These are phyloP conservation scores for Fusarium agapanthi DNA, from an alignment of 2,329 filamentous ascomycete species.

Conservation along the genomic window DNA sequence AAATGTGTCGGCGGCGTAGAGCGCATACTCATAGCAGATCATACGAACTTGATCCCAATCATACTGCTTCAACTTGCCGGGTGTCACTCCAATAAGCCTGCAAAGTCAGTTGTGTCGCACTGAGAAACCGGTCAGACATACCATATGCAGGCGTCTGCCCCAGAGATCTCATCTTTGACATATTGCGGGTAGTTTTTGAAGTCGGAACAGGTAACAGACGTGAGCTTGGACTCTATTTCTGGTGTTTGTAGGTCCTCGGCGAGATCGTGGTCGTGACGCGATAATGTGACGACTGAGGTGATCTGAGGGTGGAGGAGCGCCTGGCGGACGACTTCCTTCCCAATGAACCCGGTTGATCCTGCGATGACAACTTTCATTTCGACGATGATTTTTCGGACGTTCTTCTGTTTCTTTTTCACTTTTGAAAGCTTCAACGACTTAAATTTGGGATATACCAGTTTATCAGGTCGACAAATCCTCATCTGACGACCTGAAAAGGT, in stretches of 20 bases:
- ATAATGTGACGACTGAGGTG: constrained; percentile 53
- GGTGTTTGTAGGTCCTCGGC: constrained; percentile 35
- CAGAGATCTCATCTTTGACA: constrained; percentile 50
- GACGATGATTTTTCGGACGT: no score
- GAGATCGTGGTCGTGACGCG: constrained; percentile 47
- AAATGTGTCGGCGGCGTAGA: constrained; percentile 48
- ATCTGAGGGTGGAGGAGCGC: constrained; percentile 48
- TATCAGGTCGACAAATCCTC: background rate
- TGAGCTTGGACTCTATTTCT: constrained; percentile 49
- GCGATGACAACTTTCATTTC: constrained; percentile 55
- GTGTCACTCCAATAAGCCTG: constrained; percentile 53
- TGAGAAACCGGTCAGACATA: background rate
- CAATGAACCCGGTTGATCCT: constrained; percentile 55
- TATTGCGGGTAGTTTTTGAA: constrained; percentile 53
- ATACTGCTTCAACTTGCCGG: constrained; percentile 43
- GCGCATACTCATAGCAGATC: constrained; percentile 51
- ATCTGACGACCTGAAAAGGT: background rate
- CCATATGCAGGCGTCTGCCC: constrained; percentile 56
- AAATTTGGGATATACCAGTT: background rate
- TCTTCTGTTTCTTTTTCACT: no score
- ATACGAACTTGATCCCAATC: constrained; percentile 49
- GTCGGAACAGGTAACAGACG: constrained; percentile 50
- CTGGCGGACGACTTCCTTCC: constrained; percentile 54
- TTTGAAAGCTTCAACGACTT: background rate
- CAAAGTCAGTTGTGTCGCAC: background rate